These are phyloP conservation scores for Stachybotrys chartarum DNA, from an alignment of 2,329 filamentous ascomycete genomes.

Conservation along the genomic window DNA sequence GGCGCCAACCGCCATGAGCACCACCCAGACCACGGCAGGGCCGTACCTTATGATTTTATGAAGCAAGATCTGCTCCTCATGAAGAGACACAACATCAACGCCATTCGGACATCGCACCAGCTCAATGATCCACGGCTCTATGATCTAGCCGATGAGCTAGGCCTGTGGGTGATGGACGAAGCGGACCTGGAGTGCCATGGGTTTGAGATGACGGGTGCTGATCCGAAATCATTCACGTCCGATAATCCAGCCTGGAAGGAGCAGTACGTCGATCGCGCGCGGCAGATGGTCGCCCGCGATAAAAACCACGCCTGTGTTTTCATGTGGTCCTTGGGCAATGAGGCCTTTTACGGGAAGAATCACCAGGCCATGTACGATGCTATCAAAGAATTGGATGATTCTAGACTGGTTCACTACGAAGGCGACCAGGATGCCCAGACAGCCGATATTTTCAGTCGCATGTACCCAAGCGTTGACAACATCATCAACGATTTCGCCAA, in stretches of 20 bases:
- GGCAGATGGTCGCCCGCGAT: conserved; percentile 56
- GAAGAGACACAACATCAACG: conserved; percentile 65
- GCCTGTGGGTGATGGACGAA: conserved; percentile 56
- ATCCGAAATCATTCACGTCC: conserved; percentile 35
- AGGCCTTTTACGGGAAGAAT: conserved; percentile 62
- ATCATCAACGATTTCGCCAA: neutral
- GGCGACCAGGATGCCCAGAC: conserved; percentile 49
- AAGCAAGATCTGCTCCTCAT: conserved; percentile 55
- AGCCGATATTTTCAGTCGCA: conserved; percentile 56
- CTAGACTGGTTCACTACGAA: conserved; percentile 57
- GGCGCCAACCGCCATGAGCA: conserved; percentile 69
- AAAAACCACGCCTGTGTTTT: conserved; percentile 62
- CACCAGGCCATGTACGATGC: conserved; percentile 59
- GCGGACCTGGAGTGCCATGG: conserved; percentile 49
- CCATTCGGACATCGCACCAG: conserved; percentile 62
- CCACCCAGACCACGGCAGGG: conserved; percentile 53
- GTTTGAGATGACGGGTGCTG: conserved; percentile 31
- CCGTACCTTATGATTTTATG: conserved; percentile 55
- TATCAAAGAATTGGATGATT: conserved; percentile 48
- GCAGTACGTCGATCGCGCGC: conserved; percentile 58
- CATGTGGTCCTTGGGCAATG: conserved; percentile 65
- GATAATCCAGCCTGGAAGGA: conserved; percentile 52
- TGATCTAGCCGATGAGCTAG: conserved; percentile 55
- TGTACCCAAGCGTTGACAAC: conserved; percentile 50
- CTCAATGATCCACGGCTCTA: conserved; percentile 54